phyloP scores from a whole-genome alignment of 331 rosid genomes.

The Quercus phellos region DNA sequence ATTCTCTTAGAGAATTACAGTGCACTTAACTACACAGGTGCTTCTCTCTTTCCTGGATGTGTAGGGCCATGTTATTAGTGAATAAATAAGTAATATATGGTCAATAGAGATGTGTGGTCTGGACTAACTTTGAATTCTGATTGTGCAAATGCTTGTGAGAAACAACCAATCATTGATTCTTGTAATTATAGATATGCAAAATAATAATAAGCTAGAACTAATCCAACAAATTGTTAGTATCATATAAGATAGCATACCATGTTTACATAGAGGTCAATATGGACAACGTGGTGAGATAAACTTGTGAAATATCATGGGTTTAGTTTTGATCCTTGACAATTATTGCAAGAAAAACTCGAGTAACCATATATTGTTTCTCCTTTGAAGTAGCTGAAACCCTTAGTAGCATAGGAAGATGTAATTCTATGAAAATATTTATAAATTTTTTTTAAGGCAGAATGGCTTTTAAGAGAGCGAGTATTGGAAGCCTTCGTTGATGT shows the following conservation, averaged over 20 bases:
- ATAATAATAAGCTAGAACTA: neutral
- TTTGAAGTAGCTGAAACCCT: neutral
- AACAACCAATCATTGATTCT: neutral
- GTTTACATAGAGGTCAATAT: neutral
- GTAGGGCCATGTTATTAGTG: neutral
- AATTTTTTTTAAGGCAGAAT: neutral
- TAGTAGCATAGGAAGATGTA: neutral
- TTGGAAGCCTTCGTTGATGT: too few relatives aligned
- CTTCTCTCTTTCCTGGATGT: neutral
- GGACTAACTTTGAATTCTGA: neutral
- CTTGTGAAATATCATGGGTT: neutral
- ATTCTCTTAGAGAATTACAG: conserved; percentile 85
- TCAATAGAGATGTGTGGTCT: neutral
- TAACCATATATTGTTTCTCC: neutral
- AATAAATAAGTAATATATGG: neutral
- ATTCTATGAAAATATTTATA: neutral
- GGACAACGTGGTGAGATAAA: neutral
- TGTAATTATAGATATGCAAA: neutral
- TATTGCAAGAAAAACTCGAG: neutral
- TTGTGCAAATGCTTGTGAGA: neutral
- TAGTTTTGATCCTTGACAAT: neutral
- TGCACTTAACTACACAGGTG: conserved; percentile 82
- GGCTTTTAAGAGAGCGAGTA: neutral
- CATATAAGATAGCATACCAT: neutral
- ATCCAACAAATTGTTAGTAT: neutral